A percentile compares a stretch with the other conserved stretches of the same genome.
These are phyloP conservation scores for Goniomonas avonlea DNA, from an alignment of 78 protist genomes.

Conservation along the genomic window DNA sequence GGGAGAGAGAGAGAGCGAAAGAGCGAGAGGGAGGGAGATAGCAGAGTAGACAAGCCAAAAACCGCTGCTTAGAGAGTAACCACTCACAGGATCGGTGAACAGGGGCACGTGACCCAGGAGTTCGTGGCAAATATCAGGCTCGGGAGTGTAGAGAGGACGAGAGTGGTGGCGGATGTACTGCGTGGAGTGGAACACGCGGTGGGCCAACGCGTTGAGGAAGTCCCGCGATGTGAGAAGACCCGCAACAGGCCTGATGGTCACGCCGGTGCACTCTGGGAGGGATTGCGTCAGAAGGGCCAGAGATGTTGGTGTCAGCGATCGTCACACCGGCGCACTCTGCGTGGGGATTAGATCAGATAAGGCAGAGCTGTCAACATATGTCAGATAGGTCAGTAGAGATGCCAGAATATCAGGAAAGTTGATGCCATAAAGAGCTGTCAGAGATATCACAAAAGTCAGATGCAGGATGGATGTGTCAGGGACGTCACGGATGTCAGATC, in stretches of 20 bases:
- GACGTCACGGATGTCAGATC: too few relatives aligned
- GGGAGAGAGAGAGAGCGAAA: background rate
- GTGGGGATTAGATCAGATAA: too few relatives aligned
- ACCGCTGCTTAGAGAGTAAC: background rate
- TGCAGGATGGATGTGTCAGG: too few relatives aligned
- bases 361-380: too few relatives aligned
- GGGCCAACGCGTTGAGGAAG: constrained; percentile 86
- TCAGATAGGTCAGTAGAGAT: too few relatives aligned
- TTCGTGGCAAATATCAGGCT: constrained; percentile 90
- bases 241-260: constrained; percentile 74
- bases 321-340: too few relatives aligned
- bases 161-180: constrained; percentile 82
- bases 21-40: constrained; percentile 43
- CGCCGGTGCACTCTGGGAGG: too few relatives aligned
- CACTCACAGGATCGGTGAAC: constrained; percentile 66
- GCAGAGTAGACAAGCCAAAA: background rate
- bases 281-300: too few relatives aligned
- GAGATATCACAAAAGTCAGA: too few relatives aligned
- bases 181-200: constrained; percentile 84
- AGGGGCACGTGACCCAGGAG: constrained; percentile 88
- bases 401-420: too few relatives aligned
- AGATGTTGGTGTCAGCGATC: too few relatives aligned
- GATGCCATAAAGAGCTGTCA: too few relatives aligned
- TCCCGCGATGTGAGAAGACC: constrained; percentile 79
- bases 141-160: constrained; percentile 89